Evolutionary conservation across 2,329 filamentous ascomycete genomes (phyloP), one percentile per base, ranked within the genome.

Genomic region (Mollisia scopiformis): DNA sequence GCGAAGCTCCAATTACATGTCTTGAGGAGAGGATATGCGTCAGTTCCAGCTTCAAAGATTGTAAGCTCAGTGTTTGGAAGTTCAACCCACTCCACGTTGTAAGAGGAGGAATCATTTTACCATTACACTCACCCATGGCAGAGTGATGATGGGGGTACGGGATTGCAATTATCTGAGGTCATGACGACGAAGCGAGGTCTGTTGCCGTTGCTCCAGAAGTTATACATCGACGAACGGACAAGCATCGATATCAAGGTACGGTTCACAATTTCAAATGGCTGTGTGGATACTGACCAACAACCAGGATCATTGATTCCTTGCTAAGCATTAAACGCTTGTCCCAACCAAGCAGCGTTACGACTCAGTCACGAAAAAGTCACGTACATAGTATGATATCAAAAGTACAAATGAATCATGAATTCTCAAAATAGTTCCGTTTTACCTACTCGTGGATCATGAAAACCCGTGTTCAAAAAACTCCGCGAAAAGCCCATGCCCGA

Each of bases 31-130:
- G 70, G 59, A 76, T 78, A 21, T 84, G 87, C 67, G 78, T 92
- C 1, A 90, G 88, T 23, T 92, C 88, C 0, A 93, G 90, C 72
- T 93, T 93, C 68, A 93, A 93, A 66, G 90, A 93, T 74, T 85
- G 82, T 70, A 73, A 88, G 49, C 70, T 93, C 31, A 92, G 88
- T 73, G 68, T 91, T 1, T 93, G 90, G 90, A 74, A 79, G 27
- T 70, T 62, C 39, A 55, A 71, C 66, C 61, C 61, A 19, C n/a
- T n/a, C n/a, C n/a, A n/a, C n/a, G n/a, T n/a, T n/a, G n/a, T n/a
- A n/a, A n/a, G n/a, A n/a, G n/a, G n/a, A n/a, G n/a, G n/a, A n/a
- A n/a, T n/a, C n/a, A n/a, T n/a, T n/a, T n/a, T n/a, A n/a, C n/a
- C n/a, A n/a, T n/a, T n/a, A n/a, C n/a, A n/a, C n/a, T n/a, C n/a